Percentiles rank a stretch among this genome's conserved stretches.
Evolutionary conservation across 176 grass and related monocot species (phyloP).

Genomic region (Alopecurus myosuroides): DNA sequence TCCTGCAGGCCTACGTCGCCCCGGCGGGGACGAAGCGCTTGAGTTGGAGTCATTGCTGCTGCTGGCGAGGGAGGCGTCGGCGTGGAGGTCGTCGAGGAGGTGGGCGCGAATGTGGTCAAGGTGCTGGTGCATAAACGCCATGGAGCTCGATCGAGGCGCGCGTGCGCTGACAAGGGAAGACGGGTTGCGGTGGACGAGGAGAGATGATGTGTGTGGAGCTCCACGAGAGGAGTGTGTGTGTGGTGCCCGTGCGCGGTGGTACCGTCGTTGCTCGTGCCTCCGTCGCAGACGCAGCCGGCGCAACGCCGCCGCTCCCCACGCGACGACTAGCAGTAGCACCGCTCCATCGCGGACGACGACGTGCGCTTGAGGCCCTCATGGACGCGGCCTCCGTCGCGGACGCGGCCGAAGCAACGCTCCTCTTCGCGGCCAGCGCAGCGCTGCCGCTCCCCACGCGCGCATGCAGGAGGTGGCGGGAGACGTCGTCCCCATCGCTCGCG

Average conservation of each 20-base stretch:
- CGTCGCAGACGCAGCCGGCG: too few relatives aligned
- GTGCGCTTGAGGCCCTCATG: too few relatives aligned
- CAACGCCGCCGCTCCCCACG: too few relatives aligned
- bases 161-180: background rate
- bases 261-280: background rate
- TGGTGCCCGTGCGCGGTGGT: background rate
- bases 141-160: background rate
- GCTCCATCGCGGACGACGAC: too few relatives aligned
- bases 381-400: too few relatives aligned
- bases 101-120: conserved; percentile 52
- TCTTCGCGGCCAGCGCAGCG: too few relatives aligned
- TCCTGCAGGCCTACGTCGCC: background rate
- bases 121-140: conserved; percentile 30
- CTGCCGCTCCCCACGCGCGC: too few relatives aligned
- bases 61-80: too few relatives aligned
- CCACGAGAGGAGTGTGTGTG: background rate
- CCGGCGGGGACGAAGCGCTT: background rate
- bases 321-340: too few relatives aligned
- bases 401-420: too few relatives aligned
- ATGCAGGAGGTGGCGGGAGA: too few relatives aligned
- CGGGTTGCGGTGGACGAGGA: background rate
- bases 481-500: too few relatives aligned
- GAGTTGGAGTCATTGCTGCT: background rate
- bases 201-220: background rate
- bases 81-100: conserved; percentile 35